Evolutionary conservation across 768 basidiomycete species (phyloP).

Genomic region (Pulveroboletus sp.): DNA sequence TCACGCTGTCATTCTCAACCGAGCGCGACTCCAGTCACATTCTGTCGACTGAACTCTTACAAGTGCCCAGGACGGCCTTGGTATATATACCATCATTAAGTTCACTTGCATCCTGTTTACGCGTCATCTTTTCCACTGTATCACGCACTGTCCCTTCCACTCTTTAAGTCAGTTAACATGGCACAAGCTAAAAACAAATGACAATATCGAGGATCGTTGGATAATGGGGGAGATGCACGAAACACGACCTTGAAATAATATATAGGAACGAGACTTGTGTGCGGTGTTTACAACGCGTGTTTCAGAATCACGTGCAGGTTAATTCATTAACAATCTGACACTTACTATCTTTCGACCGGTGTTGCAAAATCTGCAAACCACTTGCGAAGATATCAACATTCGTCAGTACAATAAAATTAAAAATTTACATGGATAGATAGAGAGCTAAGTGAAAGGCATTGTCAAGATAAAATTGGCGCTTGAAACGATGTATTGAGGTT

Average conservation of each 20-base stretch:
- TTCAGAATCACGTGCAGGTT: too few species aligned
- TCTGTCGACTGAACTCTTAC: conserved; percentile 10
- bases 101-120: conserved; percentile 28
- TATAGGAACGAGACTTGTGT: too few species aligned
- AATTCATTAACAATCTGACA: too few species aligned
- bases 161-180: conserved; percentile 27
- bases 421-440: too few species aligned
- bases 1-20: conserved; percentile 5
- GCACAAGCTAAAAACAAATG: conserved; percentile 16
- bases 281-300: too few species aligned
- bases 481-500: too few species aligned
- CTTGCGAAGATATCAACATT: too few species aligned
- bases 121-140: conserved; percentile 34
- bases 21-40: conserved; percentile 4
- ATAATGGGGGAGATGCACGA: neutral
- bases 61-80: conserved; percentile 21
- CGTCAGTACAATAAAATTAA: too few species aligned
- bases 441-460: too few species aligned
- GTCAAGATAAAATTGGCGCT: too few species aligned
- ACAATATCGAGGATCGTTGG: conserved; percentile 1
- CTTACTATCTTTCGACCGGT: too few species aligned
- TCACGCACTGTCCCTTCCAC: conserved; percentile 18
- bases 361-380: too few species aligned
- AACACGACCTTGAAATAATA: neutral
- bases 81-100: conserved; percentile 38